These are phyloP conservation scores for Buddleja alternifolia DNA, from an alignment of 257 asterid genomes.

Conservation along the genomic window DNA sequence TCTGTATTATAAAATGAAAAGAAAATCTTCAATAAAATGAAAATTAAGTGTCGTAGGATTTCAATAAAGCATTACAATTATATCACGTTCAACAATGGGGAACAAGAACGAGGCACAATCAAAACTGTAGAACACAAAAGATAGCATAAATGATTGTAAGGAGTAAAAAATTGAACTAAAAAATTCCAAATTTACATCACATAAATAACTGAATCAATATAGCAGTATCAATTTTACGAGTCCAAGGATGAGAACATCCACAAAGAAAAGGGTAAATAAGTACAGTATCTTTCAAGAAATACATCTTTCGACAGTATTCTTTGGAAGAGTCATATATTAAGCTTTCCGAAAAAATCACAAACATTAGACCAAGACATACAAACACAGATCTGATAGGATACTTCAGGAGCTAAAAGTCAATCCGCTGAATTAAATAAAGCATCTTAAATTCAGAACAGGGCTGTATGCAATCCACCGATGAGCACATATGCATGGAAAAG, in stretches of 20 bases:
- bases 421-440: not conserved
- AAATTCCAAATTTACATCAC: not conserved
- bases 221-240: slow-evolving; percentile 4
- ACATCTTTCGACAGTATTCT: not conserved
- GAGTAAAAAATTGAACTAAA: not conserved
- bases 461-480: too few relatives aligned
- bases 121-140: not conserved
- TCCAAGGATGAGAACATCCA: not conserved
- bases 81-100: not conserved
- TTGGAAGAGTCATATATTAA: not conserved
- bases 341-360: not conserved
- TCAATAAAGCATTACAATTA: not conserved
- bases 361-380: too few relatives aligned
- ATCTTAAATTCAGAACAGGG: not conserved
- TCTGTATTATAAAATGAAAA: slow-evolving; percentile 48
- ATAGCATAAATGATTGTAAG: not conserved
- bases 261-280: not conserved
- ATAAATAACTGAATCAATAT: not conserved
- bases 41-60: slow-evolving; percentile 13
- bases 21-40: slow-evolving; percentile 14
- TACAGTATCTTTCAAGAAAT: not conserved
- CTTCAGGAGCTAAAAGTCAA: not conserved
- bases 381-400: not conserved
- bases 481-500: too few relatives aligned
- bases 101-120: not conserved